Percentiles rank a stretch among this genome's conserved stretches.
These are phyloP conservation scores for Apiotrichum gamsii DNA, from an alignment of 1,284 basidiomycete species.

Conservation along the genomic window DNA sequence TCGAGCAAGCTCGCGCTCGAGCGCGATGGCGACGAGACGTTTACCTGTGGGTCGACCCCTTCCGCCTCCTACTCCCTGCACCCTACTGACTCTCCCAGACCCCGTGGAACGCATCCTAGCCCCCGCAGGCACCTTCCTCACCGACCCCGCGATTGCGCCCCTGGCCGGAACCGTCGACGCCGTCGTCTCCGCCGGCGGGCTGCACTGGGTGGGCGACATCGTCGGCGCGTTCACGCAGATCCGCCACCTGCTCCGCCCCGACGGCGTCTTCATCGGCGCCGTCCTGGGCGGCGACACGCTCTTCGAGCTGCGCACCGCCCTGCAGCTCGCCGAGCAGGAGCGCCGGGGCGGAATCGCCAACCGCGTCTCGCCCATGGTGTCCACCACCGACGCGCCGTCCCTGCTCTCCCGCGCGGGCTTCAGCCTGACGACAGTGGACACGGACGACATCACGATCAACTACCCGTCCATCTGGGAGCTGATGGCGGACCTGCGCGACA, in stretches of 20 bases:
- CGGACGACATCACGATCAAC: conserved; percentile 82
- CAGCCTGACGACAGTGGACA: conserved; percentile 87
- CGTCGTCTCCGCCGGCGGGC: conserved; percentile 79
- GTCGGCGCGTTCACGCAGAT: conserved; percentile 90
- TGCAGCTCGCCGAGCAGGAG: conserved; percentile 92
- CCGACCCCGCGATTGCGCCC: conserved; percentile 49
- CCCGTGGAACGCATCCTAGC: conserved; percentile 30
- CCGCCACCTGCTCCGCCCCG: conserved; percentile 74
- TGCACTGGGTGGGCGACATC: conserved; percentile 98
- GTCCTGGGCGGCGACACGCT: conserved; percentile 95
- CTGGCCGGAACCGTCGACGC: conserved; percentile 71
- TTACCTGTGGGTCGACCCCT: conserved; percentile 25
- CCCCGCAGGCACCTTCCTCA: conserved; percentile 28
- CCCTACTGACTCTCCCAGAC: conserved; percentile 5
- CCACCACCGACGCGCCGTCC: conserved; percentile 83
- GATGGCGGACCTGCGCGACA: conserved; percentile 82
- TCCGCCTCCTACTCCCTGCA: no score
- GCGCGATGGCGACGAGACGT: conserved; percentile 50
- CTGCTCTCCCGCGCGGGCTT: conserved; percentile 89
- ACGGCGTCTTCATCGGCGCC: conserved; percentile 90
- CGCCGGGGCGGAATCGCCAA: conserved; percentile 93
- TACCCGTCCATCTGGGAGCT: conserved; percentile 98
- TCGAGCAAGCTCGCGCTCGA: conserved; percentile 61
- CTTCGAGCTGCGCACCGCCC: conserved; percentile 74
- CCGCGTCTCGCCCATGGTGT: conserved; percentile 93